A percentile compares a stretch with the other conserved stretches of the same genome.
phyloP scores from a whole-genome alignment of 176 grass and related monocot genomes.

The Triticum monococcum region DNA sequence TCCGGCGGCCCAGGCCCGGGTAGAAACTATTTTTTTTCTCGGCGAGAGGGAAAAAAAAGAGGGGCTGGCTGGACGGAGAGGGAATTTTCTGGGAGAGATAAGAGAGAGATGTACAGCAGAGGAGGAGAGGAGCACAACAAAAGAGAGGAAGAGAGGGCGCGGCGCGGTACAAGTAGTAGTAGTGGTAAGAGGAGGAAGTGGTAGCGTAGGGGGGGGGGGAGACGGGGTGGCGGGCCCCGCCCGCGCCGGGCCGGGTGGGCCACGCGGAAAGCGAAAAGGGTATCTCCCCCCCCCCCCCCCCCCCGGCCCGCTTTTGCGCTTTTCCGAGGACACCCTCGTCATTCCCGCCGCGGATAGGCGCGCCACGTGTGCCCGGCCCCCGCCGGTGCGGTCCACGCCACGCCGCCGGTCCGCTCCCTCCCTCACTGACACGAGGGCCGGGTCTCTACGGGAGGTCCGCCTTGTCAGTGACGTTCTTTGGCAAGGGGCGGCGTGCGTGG shows the following conservation, averaged over 20 bases:
- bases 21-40: background rate
- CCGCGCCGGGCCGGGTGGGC: background rate
- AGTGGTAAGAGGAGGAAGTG: background rate
- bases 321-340: conserved; percentile 47
- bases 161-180: background rate
- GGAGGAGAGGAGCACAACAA: background rate
- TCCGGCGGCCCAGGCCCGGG: background rate
- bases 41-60: background rate
- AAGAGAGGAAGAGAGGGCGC: background rate
- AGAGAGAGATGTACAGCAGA: background rate
- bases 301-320: conserved; percentile 51
- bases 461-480: background rate
- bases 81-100: background rate
- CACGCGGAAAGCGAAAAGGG: conserved; percentile 29
- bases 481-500: background rate
- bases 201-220: conserved; percentile 9
- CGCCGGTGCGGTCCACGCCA: background rate
- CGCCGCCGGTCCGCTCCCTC: no score
- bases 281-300: background rate
- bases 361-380: background rate
- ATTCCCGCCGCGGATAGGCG: conserved; percentile 26
- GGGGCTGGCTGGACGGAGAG: no score
- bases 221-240: conserved; percentile 47
- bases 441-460: no score
- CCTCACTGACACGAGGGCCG: background rate